Conservation (phyloP, 345 rosid genomes). For the Corchorus capsularis region DNA sequence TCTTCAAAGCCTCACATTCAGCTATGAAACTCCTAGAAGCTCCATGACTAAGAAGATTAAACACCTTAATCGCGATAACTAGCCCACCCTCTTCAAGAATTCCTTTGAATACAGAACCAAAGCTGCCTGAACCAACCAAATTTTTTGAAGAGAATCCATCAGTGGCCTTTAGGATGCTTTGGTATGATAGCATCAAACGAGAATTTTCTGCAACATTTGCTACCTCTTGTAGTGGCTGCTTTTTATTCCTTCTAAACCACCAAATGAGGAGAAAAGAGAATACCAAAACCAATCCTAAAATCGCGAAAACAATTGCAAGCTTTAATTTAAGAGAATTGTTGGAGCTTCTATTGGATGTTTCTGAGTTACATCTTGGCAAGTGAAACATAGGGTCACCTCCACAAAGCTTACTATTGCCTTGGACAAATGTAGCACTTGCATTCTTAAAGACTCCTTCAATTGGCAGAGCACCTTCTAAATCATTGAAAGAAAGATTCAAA, state of each 20-base stretch:
- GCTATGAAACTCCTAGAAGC: constrained; percentile 49
- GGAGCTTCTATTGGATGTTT: not conserved
- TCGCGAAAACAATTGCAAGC: not conserved
- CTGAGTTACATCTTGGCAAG: constrained; percentile 8
- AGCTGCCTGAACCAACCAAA: constrained; percentile 32
- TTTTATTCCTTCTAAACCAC: not conserved
- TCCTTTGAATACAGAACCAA: constrained; percentile 33
- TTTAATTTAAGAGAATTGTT: not conserved
- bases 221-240: not conserved
- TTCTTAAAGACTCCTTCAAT: constrained; percentile 35
- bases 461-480: constrained; percentile 30
- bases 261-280: not conserved
- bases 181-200: constrained; percentile 5
- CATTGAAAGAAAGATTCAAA: constrained; percentile 32
- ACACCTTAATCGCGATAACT: constrained; percentile 37
- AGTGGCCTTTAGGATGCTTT: constrained; percentile 16
- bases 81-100: constrained; percentile 10
- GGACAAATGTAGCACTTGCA: constrained; percentile 29
- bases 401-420: constrained; percentile 40
- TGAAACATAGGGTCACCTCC: constrained; percentile 28
- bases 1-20: constrained; percentile 44
- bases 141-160: constrained; percentile 28
- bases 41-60: constrained; percentile 39
- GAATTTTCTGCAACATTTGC: not conserved
- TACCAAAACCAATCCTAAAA: not conserved